Percentiles rank a stretch among this genome's conserved stretches.
These are phyloP conservation scores for Linum tenue DNA, from an alignment of 345 rosid genomes.

Conservation along the genomic window DNA sequence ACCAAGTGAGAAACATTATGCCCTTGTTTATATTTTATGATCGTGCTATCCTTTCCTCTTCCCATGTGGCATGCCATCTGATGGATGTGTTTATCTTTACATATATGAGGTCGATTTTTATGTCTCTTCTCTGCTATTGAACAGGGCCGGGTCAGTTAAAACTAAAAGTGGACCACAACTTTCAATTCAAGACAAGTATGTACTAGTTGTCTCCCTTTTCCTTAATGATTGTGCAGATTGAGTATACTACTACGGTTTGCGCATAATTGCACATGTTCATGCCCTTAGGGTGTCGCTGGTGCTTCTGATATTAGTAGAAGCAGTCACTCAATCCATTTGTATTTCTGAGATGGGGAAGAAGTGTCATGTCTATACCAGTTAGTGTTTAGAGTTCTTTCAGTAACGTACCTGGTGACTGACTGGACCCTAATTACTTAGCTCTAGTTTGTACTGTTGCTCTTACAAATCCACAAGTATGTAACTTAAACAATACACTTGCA, in stretches of 20 bases:
- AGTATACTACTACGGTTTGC: background rate
- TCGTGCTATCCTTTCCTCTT: background rate
- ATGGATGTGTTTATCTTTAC: too few species aligned
- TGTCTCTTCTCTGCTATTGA: constrained; percentile 4
- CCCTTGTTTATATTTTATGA: background rate
- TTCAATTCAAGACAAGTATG: constrained; percentile 73
- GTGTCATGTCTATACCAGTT: background rate
- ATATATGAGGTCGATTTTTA: background rate
- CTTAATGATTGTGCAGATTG: background rate
- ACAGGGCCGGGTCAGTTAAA: constrained; percentile 41
- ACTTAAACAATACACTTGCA: too few species aligned
- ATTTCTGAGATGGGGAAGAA: background rate
- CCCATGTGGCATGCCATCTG: background rate
- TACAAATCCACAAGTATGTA: too few species aligned
- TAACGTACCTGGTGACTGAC: background rate
- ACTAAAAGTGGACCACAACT: constrained; percentile 44
- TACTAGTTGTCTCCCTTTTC: background rate
- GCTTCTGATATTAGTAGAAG: background rate
- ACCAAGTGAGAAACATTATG: constrained; percentile 40
- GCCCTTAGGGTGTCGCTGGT: background rate
- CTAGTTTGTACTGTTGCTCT: too few species aligned
- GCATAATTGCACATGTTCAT: background rate
- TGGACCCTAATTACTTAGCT: background rate
- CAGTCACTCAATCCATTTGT: background rate
- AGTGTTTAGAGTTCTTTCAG: background rate